phyloP scores from a whole-genome alignment of 306 rosid species.

The Rubus idaeus region DNA sequence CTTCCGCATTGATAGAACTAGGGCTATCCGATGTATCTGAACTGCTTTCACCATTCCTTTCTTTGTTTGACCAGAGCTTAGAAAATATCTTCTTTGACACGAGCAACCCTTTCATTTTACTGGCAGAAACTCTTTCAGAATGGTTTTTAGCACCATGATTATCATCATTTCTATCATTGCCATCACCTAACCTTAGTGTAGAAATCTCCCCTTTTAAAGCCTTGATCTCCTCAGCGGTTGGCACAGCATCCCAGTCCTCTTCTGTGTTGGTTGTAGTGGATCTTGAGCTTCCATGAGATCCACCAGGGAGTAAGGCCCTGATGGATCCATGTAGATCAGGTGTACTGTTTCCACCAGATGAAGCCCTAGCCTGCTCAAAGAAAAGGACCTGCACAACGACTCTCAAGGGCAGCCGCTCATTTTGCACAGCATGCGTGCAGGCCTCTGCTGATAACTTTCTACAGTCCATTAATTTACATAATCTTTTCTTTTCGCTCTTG shows the following conservation, averaged over 20 bases:
- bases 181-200: conserved; percentile 40
- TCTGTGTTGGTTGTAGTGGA: conserved; percentile 80
- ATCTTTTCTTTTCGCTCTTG: conserved; percentile 81
- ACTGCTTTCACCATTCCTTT: conserved; percentile 77
- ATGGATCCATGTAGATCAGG: conserved; percentile 66
- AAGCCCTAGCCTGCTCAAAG: conserved; percentile 79
- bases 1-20: conserved; percentile 73
- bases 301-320: conserved; percentile 61
- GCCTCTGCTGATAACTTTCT: conserved; percentile 81
- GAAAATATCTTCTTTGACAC: conserved; percentile 73
- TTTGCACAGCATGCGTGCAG: conserved; percentile 93
- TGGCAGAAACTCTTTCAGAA: conserved; percentile 48
- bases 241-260: conserved; percentile 84
- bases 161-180: conserved; percentile 28
- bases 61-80: conserved; percentile 86
- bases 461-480: conserved; percentile 92
- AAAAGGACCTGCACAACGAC: conserved; percentile 88
- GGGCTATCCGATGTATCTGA: conserved; percentile 93
- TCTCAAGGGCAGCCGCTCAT: conserved; percentile 85
- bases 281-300: conserved; percentile 83
- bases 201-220: conserved; percentile 70
- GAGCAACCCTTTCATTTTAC: conserved; percentile 62
- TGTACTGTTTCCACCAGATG: conserved; percentile 59
- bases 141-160: conserved; percentile 35
- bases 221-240: conserved; percentile 65